Conservation (phyloP, 352 stramenopile species). For the Phytopythium litorale region DNA sequence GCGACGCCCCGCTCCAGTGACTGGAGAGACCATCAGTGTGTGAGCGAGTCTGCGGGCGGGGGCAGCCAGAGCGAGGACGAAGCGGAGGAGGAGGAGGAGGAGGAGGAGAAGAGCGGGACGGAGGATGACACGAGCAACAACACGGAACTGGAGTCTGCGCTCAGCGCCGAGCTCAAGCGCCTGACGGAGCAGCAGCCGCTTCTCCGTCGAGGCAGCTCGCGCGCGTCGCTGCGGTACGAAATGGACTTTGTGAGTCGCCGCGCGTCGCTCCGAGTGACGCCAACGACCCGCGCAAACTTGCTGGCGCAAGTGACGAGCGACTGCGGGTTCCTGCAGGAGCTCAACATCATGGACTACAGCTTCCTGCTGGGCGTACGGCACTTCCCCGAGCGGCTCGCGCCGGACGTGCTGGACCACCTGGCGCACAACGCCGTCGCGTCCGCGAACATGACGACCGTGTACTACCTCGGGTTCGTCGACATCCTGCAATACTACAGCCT, state of each 20-base stretch:
- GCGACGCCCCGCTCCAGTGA: slow-evolving; percentile 36
- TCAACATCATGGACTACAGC: slow-evolving; percentile 89
- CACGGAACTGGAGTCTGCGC: slow-evolving; percentile 13
- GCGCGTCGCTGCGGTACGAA: slow-evolving; percentile 66
- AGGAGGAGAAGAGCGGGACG: slow-evolving; percentile 9
- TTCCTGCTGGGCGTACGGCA: slow-evolving; percentile 74
- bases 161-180: slow-evolving; percentile 26
- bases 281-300: slow-evolving; percentile 66
- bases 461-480: slow-evolving; percentile 85
- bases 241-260: slow-evolving; percentile 73
- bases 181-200: slow-evolving; percentile 56
- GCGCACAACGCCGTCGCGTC: slow-evolving; percentile 82
- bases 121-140: slow-evolving; percentile 15
- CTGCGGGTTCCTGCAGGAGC: slow-evolving; percentile 79
- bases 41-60: slow-evolving; percentile 1
- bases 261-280: slow-evolving; percentile 64
- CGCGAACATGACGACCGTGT: slow-evolving; percentile 58
- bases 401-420: slow-evolving; percentile 42
- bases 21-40: slow-evolving; percentile 11
- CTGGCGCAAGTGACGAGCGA: slow-evolving; percentile 80
- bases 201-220: slow-evolving; percentile 45
- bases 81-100: slow-evolving; percentile 10
- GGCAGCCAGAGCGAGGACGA: slow-evolving; percentile 16
- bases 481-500: slow-evolving; percentile 86
- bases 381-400: slow-evolving; percentile 42